These are phyloP conservation scores for Amyloporia xantha DNA, from an alignment of 768 basidiomycete species.

Conservation along the genomic window DNA sequence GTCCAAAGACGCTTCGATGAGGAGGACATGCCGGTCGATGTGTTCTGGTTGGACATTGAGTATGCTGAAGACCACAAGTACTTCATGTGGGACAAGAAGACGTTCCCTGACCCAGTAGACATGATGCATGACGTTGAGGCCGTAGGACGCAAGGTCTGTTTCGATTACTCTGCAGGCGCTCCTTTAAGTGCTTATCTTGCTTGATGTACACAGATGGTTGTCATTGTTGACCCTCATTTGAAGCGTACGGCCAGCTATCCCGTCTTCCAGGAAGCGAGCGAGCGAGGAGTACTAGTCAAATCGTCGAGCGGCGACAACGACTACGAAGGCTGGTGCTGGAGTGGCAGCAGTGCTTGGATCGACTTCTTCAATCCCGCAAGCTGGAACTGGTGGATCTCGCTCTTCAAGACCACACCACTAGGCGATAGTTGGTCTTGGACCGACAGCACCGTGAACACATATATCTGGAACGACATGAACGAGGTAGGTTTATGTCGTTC, in stretches of 20 bases:
- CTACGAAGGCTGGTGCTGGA: slow-evolving; percentile 99
- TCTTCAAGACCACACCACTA: slow-evolving; percentile 63
- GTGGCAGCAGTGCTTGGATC: slow-evolving; percentile 92
- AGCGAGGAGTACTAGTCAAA: slow-evolving; percentile 79
- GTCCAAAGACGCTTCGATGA: slow-evolving; percentile 90
- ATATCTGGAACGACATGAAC: slow-evolving; percentile 99
- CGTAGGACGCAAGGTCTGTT: slow-evolving; percentile 70
- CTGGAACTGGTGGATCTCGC: slow-evolving; percentile 86
- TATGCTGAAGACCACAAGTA: slow-evolving; percentile 93
- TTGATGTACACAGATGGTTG: slow-evolving; percentile 69
- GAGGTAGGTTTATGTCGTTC: too few relatives aligned
- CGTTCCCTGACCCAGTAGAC: slow-evolving; percentile 89
- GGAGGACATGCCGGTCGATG: slow-evolving; percentile 91
- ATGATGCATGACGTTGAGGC: slow-evolving; percentile 90
- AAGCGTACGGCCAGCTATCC: slow-evolving; percentile 79
- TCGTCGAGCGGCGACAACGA: slow-evolving; percentile 72
- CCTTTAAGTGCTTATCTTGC: background rate
- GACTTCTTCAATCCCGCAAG: slow-evolving; percentile 91
- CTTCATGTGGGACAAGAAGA: slow-evolving; percentile 92
- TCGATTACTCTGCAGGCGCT: too few relatives aligned
- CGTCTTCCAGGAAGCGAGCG: slow-evolving; percentile 78
- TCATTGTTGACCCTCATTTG: slow-evolving; percentile 94
- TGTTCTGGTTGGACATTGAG: slow-evolving; percentile 97
- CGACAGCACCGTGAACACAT: slow-evolving; percentile 74
- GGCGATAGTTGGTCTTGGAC: slow-evolving; percentile 67